Conservation (phyloP, 2,329 filamentous ascomycete genomes). For the Pyrenophora graminea region DNA sequence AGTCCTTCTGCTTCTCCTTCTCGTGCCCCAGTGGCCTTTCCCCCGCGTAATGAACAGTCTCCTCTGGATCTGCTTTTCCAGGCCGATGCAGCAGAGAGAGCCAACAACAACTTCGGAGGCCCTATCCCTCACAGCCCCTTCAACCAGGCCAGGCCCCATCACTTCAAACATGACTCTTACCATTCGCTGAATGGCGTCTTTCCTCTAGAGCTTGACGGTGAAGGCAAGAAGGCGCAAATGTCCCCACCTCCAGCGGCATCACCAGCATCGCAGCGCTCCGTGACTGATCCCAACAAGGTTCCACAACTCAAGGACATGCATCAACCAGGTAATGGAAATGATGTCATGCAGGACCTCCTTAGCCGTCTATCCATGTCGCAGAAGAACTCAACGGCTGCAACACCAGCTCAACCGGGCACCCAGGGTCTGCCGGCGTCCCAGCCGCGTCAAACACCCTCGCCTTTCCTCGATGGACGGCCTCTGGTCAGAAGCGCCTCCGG, state of each 20-base stretch:
- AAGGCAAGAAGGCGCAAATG: conserved; percentile 21
- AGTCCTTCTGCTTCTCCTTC: conserved; percentile 58
- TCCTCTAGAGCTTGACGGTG: conserved; percentile 66
- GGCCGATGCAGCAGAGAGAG: conserved; percentile 79
- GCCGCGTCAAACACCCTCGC: conserved; percentile 46
- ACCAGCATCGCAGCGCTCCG: conserved; percentile 31
- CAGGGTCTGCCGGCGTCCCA: conserved; percentile 29
- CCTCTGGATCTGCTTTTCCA: conserved; percentile 90
- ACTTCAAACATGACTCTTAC: conserved; percentile 51
- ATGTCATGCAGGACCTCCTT: conserved; percentile 52
- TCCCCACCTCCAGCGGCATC: conserved; percentile 32
- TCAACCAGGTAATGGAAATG: conserved; percentile 50
- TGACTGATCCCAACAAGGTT: conserved; percentile 38
- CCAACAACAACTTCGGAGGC: conserved; percentile 58
- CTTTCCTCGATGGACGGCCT: conserved; percentile 43
- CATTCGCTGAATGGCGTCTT: conserved; percentile 63
- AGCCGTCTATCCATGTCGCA: conserved; percentile 44
- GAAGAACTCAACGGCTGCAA: conserved; percentile 28
- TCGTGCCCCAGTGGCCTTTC: conserved; percentile 51
- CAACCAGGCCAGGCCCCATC: conserved; percentile 28
- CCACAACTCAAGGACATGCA: conserved; percentile 28
- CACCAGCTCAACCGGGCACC: conserved; percentile 28
- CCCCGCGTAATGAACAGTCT: conserved; percentile 63
- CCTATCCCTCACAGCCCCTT: conserved; percentile 27
- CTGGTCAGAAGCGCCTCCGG: conserved; percentile 39